These are phyloP conservation scores for Penstemon barbatus DNA, from an alignment of 257 asterid species.

Conservation along the genomic window DNA sequence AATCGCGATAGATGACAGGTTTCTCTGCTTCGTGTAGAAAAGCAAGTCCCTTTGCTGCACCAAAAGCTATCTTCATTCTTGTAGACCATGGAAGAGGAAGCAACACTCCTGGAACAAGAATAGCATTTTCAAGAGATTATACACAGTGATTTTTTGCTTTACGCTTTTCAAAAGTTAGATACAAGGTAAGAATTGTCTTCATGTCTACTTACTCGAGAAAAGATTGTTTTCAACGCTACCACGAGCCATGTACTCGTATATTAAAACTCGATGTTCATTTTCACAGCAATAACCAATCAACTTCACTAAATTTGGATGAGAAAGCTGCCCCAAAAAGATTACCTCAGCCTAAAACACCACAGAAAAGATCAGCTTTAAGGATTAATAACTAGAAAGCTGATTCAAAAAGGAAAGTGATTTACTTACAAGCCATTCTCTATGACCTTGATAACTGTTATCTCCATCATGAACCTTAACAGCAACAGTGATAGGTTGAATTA, in stretches of 20 bases:
- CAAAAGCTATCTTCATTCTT: conserved; percentile 85
- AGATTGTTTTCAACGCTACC: conserved; percentile 69
- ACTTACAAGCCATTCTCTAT: conserved; percentile 93
- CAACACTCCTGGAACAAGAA: conserved; percentile 30
- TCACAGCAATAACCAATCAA: conserved; percentile 71
- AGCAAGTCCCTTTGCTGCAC: conserved; percentile 92
- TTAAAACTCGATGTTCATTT: conserved; percentile 56
- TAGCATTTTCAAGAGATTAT: background rate
- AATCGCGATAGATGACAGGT: conserved; percentile 91
- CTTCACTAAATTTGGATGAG: conserved; percentile 69
- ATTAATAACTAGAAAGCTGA: background rate
- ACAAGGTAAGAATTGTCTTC: background rate
- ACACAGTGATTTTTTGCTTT: too few species aligned
- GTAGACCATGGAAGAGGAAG: conserved; percentile 87
- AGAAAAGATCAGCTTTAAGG: conserved; percentile 1
- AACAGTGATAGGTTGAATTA: conserved; percentile 49
- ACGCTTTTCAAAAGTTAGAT: background rate
- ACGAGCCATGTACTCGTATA: conserved; percentile 62
- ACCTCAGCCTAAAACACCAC: conserved; percentile 56
- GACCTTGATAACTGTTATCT: conserved; percentile 90
- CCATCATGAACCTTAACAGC: conserved; percentile 96
- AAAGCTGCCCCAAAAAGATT: conserved; percentile 66
- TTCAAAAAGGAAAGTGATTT: too few species aligned
- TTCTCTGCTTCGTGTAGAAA: conserved; percentile 88
- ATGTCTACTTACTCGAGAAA: conserved; percentile 52